These are phyloP conservation scores for Boletus pseudo-olivaceus DNA, from an alignment of 768 basidiomycete genomes.

Conservation along the genomic window DNA sequence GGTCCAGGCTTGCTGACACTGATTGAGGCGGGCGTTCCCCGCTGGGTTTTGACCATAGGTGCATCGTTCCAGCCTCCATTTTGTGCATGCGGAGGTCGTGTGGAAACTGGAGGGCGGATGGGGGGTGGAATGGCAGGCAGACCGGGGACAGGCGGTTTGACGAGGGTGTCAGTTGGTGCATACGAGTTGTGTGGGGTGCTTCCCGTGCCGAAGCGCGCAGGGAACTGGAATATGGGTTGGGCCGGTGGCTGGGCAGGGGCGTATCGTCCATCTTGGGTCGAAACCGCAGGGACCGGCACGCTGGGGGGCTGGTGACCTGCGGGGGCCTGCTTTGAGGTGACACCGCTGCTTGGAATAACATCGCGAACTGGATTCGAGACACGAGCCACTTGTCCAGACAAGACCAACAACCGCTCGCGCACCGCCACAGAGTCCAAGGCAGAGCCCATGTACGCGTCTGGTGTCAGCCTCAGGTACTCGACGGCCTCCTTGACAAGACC, in stretches of 20 bases:
- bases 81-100: slow-evolving; percentile 62
- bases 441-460: slow-evolving; percentile 69
- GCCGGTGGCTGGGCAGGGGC: slow-evolving; percentile 25
- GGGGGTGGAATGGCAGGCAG: slow-evolving; percentile 37
- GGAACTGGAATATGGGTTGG: slow-evolving; percentile 14
- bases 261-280: slow-evolving; percentile 17
- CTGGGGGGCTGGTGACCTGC: slow-evolving; percentile 27
- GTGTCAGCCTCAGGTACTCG: slow-evolving; percentile 75
- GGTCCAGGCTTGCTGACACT: slow-evolving; percentile 57
- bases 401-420: slow-evolving; percentile 44
- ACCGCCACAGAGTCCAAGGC: slow-evolving; percentile 41
- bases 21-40: slow-evolving; percentile 50
- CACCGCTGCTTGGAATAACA: slow-evolving; percentile 30
- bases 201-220: neutral
- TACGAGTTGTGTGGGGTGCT: slow-evolving; percentile 3
- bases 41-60: slow-evolving; percentile 43
- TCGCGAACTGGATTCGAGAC: slow-evolving; percentile 21
- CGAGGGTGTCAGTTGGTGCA: slow-evolving; percentile 25
- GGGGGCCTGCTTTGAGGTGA: slow-evolving; percentile 6
- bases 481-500: slow-evolving; percentile 84
- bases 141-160: slow-evolving; percentile 41
- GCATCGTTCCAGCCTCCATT: slow-evolving; percentile 94
- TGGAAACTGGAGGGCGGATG: slow-evolving; percentile 40
- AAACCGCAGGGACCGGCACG: slow-evolving; percentile 20
- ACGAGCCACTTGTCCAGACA: slow-evolving; percentile 30